Evolutionary conservation across 2,329 filamentous ascomycete species (phyloP), one percentile per base, ranked within the genome.

Genomic region (Chaetomium olivaceum): DNA sequence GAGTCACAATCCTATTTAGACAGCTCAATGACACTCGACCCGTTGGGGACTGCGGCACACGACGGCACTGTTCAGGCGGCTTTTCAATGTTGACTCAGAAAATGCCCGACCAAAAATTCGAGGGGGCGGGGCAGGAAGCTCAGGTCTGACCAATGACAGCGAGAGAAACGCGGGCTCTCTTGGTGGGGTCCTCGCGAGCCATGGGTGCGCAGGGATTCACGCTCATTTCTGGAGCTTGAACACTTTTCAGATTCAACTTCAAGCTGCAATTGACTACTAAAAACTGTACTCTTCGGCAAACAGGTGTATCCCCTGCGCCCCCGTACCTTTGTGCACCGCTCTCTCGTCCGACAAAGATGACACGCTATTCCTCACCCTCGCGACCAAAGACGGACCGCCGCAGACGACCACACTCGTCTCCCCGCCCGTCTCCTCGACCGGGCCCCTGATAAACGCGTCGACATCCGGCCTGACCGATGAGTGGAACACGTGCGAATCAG

Each of bases 301-400:
- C 63, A 88, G 71, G 72, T 83, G 81, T 50, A 89, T 88, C 0
- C 86, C 86, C 72, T 89, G 86, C 0, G 86, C 86, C 0, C 85
- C 86, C 0, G 85, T 88, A 5, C 86, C 86, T 73, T 89, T 89
- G 72, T 88, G 86, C 25, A 88, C 86, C 0, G 83, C 86, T 50
- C 86, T 77, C 75, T 88, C 86, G 70, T 89, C 85, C 61, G 84
- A 86, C 67, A 88, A 67, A 33, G 75, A 76, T 2, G 83, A 82
- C 2, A 88, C 85, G 64, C 79, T 82, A 69, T 86, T 88, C 64
- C 86, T 78, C 16, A 84, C 82, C 55, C 76, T 76, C 2, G 83
- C 78, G 1, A 86, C 84, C 27, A 88, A 75, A 56, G 82, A 82
- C 59, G 80, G 80, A 1, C 86, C 86, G 16, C 85, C 86, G 67